Evolutionary conservation across 1,139 yeast species (phyloP), one percentile per base, ranked within the genome.

Genomic region (Casaregolazyma suthepensis): DNA sequence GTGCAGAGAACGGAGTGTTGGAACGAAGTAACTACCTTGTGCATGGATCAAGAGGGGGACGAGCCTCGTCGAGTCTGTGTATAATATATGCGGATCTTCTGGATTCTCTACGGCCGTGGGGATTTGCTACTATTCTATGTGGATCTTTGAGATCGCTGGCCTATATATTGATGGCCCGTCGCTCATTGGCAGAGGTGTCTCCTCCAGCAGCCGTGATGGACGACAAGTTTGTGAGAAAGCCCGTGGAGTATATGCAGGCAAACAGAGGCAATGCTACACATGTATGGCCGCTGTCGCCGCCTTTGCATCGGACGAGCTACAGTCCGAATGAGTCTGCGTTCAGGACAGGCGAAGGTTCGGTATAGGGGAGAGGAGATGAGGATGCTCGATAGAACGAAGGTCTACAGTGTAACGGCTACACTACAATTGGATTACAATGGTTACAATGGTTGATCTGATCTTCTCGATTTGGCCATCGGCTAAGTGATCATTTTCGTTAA

Each of bases 41-140:
- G 10, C 22, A 22, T 3, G 43, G 45, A 12, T 31, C 37, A n/a
- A n/a, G 42, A 17, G 61, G 61, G n/a, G 66, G 65, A 22, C 59
- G 62, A 23, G 56, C 62, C 46, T 64, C 68, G 2, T 61, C 64
- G 4, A 56, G 67, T 9, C 52, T 64, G 37, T 67, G 68, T n/a
- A 57, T 63, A 12, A 57, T 59, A 13, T 62, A 62, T 12, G 67
- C 71, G 1, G 69, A 66, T 42, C 48, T 63, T n/a, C 59, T 64
- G n/a, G 67, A 63, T 17, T 54, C 63, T 2, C 55, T 62, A 20
- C 64, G 62, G 40, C 54, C 62, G n/a, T 67, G 71, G 70, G 66
- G 68, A 9, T 52, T 67, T 40, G 61, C 68, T 1, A 57, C 57
- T 35, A 61, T 65, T 13, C 55, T 67, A 50, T 58, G 67, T 31